These are phyloP conservation scores for Jackrogersella multiformis DNA, from an alignment of 495 filamentous ascomycete species.

Conservation along the genomic window DNA sequence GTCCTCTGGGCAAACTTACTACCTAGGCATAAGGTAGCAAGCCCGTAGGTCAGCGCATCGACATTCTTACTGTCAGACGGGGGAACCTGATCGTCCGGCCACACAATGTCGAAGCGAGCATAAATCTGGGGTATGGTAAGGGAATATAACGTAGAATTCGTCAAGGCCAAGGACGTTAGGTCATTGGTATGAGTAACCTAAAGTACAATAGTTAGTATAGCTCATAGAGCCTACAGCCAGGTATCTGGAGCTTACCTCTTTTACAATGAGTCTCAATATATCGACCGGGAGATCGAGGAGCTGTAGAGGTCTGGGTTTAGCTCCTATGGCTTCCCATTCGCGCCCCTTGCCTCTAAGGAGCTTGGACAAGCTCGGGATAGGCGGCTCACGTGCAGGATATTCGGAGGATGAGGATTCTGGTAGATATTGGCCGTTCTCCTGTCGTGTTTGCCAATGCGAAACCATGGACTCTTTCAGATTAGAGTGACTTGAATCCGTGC, in stretches of 20 bases:
- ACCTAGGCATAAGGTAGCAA: constrained; percentile 85
- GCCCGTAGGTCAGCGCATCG: constrained; percentile 89
- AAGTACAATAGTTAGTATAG: constrained; percentile 18
- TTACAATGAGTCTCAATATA: constrained; percentile 85
- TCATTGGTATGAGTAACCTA: constrained; percentile 91
- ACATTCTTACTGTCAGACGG: constrained; percentile 77
- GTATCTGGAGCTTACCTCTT: constrained; percentile 70
- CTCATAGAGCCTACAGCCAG: constrained; percentile 7
- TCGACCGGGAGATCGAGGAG: constrained; percentile 89
- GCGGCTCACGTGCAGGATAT: constrained; percentile 9
- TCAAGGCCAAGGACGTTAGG: constrained; percentile 81
- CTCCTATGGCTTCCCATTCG: constrained; percentile 51
- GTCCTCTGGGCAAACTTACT: constrained; percentile 71
- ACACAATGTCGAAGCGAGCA: constrained; percentile 91
- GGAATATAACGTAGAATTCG: constrained; percentile 83
- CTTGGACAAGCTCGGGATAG: constrained; percentile 37
- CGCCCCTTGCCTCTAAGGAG: constrained; percentile 53
- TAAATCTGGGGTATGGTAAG: constrained; percentile 89
- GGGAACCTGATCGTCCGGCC: constrained; percentile 76
- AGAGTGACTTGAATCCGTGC: constrained; percentile 33
- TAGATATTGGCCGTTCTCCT: constrained; percentile 28
- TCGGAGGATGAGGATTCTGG: constrained; percentile 35
- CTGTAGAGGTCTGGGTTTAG: constrained; percentile 56
- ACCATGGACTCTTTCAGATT: constrained; percentile 30
- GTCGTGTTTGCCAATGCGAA: constrained; percentile 30